Percentiles rank a stretch among this genome's conserved stretches.
Evolutionary conservation across 139 green algal species (phyloP).

Genomic region (Chlorella sp.): DNA sequence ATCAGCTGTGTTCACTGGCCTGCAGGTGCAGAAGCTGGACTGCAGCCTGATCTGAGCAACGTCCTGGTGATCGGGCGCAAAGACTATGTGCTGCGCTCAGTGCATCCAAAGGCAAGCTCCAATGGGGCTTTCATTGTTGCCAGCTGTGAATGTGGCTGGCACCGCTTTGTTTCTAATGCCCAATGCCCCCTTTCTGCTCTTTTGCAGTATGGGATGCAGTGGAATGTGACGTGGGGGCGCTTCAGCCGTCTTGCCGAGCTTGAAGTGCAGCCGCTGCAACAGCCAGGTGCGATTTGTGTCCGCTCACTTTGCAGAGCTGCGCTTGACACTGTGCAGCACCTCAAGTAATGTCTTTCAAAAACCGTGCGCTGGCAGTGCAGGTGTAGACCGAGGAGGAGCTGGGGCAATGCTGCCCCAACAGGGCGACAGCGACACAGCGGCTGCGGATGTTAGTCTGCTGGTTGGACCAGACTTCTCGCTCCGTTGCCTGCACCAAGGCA

Average conservation of each 20-base stretch:
- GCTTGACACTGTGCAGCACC: not conserved
- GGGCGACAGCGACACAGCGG: not conserved
- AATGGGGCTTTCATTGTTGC: not conserved
- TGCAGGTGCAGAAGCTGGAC: constrained; percentile 18
- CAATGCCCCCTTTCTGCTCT: too few species aligned
- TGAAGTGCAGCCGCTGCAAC: constrained; percentile 10
- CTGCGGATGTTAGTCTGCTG: constrained; percentile 37
- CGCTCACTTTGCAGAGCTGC: not conserved
- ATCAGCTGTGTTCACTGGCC: not conserved
- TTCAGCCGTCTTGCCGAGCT: constrained; percentile 19
- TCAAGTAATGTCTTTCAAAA: too few species aligned
- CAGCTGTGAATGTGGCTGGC: too few species aligned
- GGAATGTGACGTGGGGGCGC: constrained; percentile 50
- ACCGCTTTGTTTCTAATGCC: too few species aligned
- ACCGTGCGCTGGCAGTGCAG: too few species aligned
- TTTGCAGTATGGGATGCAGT: constrained; percentile 44
- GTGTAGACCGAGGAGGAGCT: too few species aligned
- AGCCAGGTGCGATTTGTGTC: not conserved
- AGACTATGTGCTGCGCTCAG: constrained; percentile 78
- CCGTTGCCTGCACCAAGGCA: constrained; percentile 57
- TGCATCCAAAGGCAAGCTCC: constrained; percentile 53
- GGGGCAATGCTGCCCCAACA: not conserved
- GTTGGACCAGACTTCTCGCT: constrained; percentile 44
- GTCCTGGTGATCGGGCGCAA: constrained; percentile 73
- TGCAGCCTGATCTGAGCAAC: constrained; percentile 40